Evolutionary conservation across 1,139 yeast species (phyloP).

Genomic region (Protomyces macrosporus): DNA sequence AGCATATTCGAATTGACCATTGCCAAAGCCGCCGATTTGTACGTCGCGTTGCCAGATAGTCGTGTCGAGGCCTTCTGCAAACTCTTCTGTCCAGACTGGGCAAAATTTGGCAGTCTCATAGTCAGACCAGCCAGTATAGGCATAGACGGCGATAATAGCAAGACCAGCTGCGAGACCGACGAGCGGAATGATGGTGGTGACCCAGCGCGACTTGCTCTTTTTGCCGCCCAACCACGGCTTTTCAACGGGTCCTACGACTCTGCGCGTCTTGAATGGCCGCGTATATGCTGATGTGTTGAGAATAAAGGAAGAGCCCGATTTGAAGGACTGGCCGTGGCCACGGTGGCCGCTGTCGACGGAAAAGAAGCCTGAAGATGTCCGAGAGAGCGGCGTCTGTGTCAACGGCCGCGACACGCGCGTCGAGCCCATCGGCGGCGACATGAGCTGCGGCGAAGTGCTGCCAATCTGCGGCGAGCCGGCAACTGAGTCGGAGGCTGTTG

Average conservation of each 20-base stretch:
- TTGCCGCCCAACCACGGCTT: constrained; percentile 15
- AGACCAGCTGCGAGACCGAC: constrained; percentile 25
- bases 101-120: constrained; percentile 26
- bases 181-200: constrained; percentile 16
- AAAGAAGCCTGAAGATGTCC: constrained; percentile 1
- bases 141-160: constrained; percentile 28
- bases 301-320: constrained; percentile 15
- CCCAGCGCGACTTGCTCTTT: constrained; percentile 5
- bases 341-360: background rate
- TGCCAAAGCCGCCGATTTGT: constrained; percentile 32
- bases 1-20: constrained; percentile 30
- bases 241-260: constrained; percentile 1
- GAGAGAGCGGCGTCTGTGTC: constrained; percentile 7
- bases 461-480: background rate
- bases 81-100: constrained; percentile 27
- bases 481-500: background rate
- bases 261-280: constrained; percentile 12
- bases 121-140: constrained; percentile 29
- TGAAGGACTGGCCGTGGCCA: constrained; percentile 1
- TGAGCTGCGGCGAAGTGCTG: background rate
- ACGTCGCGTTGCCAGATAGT: constrained; percentile 27
- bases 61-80: constrained; percentile 16
- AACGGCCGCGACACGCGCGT: constrained; percentile 12
- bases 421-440: constrained; percentile 5
- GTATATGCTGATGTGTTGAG: constrained; percentile 24